phyloP scores from a whole-genome alignment of 345 rosid species.

The Bruguiera gymnorhiza region DNA sequence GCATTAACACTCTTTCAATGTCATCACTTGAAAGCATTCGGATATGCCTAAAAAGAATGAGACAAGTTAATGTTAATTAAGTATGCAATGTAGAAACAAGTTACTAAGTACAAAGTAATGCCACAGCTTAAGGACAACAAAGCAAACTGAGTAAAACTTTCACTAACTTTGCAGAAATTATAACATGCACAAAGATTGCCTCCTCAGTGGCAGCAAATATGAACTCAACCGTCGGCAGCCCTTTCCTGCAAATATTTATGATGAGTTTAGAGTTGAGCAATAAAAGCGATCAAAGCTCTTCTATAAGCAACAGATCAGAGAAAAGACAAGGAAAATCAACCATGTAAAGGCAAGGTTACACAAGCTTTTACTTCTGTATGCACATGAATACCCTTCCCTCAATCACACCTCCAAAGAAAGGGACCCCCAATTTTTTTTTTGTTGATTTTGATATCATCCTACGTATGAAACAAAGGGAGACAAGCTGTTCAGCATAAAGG shows the following conservation, averaged over 20 bases:
- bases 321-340: too few species aligned
- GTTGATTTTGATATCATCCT: too few species aligned
- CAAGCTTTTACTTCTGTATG: too few species aligned
- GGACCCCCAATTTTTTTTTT: too few species aligned
- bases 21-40: conserved; percentile 75
- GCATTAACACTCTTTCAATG: conserved; percentile 57
- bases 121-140: background rate
- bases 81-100: conserved; percentile 14
- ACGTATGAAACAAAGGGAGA: too few species aligned
- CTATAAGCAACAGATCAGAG: too few species aligned
- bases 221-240: conserved; percentile 82
- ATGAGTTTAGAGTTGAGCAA: background rate
- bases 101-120: conserved; percentile 16
- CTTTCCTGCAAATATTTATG: conserved; percentile 62
- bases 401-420: too few species aligned
- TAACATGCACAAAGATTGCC: conserved; percentile 81
- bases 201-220: conserved; percentile 94
- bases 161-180: conserved; percentile 87
- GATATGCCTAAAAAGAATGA: conserved; percentile 58
- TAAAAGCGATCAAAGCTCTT: background rate
- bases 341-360: too few species aligned
- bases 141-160: conserved; percentile 20
- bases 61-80: conserved; percentile 18
- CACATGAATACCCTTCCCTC: too few species aligned
- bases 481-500: too few species aligned